Percentiles rank a stretch among this genome's conserved stretches.
phyloP scores from a whole-genome alignment of 1,284 basidiomycete species.

The Pholiota adiposa region DNA sequence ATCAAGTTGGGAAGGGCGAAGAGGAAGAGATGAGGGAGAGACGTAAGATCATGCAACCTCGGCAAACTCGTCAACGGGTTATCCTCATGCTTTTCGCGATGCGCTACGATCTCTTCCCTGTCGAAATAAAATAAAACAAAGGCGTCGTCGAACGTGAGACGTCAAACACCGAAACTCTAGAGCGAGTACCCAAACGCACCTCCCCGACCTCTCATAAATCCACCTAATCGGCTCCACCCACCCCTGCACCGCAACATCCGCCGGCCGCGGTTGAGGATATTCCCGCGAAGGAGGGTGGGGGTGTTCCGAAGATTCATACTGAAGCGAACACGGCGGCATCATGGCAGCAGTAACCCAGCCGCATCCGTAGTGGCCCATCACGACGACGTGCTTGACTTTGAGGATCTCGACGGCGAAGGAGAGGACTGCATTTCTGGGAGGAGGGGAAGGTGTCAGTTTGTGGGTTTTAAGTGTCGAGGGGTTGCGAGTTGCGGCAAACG shows the following conservation, averaged over 20 bases:
- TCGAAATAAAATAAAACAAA: background rate
- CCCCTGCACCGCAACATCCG: conserved; percentile 30
- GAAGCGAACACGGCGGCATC: conserved; percentile 20
- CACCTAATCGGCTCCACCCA: conserved; percentile 40
- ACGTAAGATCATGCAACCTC: conserved; percentile 37
- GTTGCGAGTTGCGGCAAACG: no score
- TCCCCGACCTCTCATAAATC: conserved; percentile 33
- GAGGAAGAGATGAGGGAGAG: background rate
- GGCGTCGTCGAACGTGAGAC: no score
- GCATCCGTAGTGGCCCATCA: conserved; percentile 44
- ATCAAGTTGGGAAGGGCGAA: no score
- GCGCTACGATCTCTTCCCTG: conserved; percentile 34
- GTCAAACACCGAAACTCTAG: no score
- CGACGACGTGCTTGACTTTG: conserved; percentile 37
- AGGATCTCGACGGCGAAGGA: conserved; percentile 38
- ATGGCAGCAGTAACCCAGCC: conserved; percentile 42
- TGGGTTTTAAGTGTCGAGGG: no score
- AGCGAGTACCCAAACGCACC: no score
- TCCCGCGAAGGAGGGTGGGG: no score
- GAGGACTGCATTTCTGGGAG: conserved; percentile 37
- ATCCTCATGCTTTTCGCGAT: conserved; percentile 23
- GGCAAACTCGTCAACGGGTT: conserved; percentile 20
- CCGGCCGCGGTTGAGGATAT: no score
- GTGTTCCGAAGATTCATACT: no score
- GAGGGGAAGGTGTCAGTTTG: background rate